Conservation (phyloP, 1,284 basidiomycete species). For the Meripilus lineatus region DNA sequence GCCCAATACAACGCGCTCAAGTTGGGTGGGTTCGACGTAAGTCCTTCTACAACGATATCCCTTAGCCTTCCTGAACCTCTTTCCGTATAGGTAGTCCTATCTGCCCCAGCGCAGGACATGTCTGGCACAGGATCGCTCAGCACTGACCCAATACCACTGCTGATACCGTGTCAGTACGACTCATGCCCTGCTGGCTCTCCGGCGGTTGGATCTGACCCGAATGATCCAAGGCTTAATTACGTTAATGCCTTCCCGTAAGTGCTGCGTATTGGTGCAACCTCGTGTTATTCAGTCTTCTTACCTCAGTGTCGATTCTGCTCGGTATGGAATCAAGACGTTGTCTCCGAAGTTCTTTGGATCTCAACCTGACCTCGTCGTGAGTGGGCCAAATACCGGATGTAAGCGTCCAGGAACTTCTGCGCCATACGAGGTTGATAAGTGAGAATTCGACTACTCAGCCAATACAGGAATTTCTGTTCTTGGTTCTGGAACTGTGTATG, state of each 20-base stretch:
- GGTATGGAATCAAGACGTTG: conserved; percentile 3
- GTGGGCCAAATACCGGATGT: conserved; percentile 5
- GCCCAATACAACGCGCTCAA: conserved; percentile 5
- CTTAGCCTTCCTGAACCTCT: not conserved
- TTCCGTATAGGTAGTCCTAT: conserved; percentile 33
- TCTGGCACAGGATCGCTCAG: conserved; percentile 37
- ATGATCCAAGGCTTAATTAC: conserved; percentile 29
- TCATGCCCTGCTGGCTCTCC: conserved; percentile 12
- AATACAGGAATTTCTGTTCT: not conserved
- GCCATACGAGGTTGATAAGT: not conserved
- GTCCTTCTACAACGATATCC: not conserved
- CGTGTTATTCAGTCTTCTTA: not conserved
- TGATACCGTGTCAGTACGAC: conserved; percentile 14
- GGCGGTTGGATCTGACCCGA: conserved; percentile 10
- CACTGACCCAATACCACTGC: conserved; percentile 18
- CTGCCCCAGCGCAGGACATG: conserved; percentile 37
- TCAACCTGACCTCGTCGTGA: conserved; percentile 4
- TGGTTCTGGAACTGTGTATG: conserved; percentile 6
- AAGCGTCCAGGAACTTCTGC: not conserved
- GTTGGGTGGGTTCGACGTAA: conserved; percentile 2
- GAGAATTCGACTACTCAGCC: not conserved
- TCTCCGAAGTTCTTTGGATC: conserved; percentile 3
- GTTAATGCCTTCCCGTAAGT: conserved; percentile 27
- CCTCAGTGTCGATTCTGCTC: conserved; percentile 2
- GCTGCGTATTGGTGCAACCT: not conserved